Evolutionary conservation across 2,329 filamentous ascomycete species (phyloP), one percentile per base, ranked within the genome.

Genomic region (Sarocladium brachiariae): DNA sequence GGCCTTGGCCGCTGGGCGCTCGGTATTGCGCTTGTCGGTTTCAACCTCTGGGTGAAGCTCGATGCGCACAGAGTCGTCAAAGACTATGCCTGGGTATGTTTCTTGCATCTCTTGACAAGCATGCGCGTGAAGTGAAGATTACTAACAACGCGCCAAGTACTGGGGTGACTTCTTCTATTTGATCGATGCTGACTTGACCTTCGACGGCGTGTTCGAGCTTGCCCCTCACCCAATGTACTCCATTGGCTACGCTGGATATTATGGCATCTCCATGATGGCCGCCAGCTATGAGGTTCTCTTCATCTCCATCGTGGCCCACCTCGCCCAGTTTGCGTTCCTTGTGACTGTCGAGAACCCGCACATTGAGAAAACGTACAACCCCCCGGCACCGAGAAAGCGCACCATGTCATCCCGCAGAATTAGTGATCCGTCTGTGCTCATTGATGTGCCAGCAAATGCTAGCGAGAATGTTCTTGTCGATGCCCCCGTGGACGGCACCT

Each of bases 161-260:
- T 99, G 93, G 93, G 93, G 93, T 54, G 93, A 99, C 69, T 97
- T 97, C 71, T 99, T 97, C 76, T 99, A 90, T 70, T 84, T 99
- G 63, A 89, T 99, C 66, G 93, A 99, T 69, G 91, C 97, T 71
- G 89, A 96, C 64, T 76, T 99, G 65, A 97, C 91, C 47, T 99
- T 99, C 67, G 93, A 99, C 64, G 93, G 93, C 51, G 93, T 99
- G 55, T 99, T 97, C 65, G 93, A 99, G 71, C 95, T 99, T 85
- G 93, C 93, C 18, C 93, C 93, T 27, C 93, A 97, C 65, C 92
- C 92, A 56, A 97, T 97, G 92, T 97, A 97, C 71, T 96, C 91
- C 51, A 92, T 97, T 61, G 93, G 93, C 34, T 99, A 99, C 68
- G 90, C 89, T 49, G 93, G 93, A 43, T 99, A 95, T 73, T 99